Percentiles rank a stretch among this genome's conserved stretches.
phyloP scores from a whole-genome alignment of 2,329 filamentous ascomycete genomes.

The Lasiodiplodia hormozganensis region DNA sequence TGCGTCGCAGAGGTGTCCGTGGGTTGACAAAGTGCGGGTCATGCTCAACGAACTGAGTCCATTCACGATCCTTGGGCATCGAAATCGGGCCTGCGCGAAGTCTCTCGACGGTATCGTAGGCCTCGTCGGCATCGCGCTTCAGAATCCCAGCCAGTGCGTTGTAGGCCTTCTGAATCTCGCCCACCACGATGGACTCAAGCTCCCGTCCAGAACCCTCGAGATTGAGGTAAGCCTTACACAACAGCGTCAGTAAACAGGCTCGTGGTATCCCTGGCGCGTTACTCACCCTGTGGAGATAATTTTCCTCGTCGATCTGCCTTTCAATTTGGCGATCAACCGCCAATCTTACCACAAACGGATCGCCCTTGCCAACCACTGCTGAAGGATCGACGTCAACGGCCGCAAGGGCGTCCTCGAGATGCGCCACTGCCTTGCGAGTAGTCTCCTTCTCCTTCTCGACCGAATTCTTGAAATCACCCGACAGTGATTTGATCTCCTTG shows the following conservation, averaged over 20 bases:
- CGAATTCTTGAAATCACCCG: constrained; percentile 94
- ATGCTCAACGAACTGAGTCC: constrained; percentile 79
- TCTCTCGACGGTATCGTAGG: constrained; percentile 78
- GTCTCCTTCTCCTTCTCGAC: constrained; percentile 93
- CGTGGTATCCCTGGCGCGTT: constrained; percentile 1
- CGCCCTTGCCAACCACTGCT: constrained; percentile 80
- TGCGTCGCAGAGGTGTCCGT: constrained; percentile 74
- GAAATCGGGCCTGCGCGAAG: constrained; percentile 83
- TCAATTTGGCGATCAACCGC: constrained; percentile 90
- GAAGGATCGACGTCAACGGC: constrained; percentile 80
- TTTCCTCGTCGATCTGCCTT: constrained; percentile 93
- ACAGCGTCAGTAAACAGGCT: constrained; percentile 28
- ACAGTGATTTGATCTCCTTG: constrained; percentile 95
- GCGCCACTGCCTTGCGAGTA: constrained; percentile 79
- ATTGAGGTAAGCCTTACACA: constrained; percentile 82
- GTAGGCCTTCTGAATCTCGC: constrained; percentile 97
- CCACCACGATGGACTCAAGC: constrained; percentile 93
- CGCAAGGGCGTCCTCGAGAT: constrained; percentile 81
- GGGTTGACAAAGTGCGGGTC: constrained; percentile 91
- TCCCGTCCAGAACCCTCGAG: constrained; percentile 93
- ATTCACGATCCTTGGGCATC: constrained; percentile 95
- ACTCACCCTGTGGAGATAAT: constrained; percentile 88
- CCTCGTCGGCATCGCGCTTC: constrained; percentile 86
- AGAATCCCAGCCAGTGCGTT: constrained; percentile 91
- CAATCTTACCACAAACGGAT: constrained; percentile 87